phyloP scores from a whole-genome alignment of 352 stramenopile species.

The Globisporangium takayamanum region DNA sequence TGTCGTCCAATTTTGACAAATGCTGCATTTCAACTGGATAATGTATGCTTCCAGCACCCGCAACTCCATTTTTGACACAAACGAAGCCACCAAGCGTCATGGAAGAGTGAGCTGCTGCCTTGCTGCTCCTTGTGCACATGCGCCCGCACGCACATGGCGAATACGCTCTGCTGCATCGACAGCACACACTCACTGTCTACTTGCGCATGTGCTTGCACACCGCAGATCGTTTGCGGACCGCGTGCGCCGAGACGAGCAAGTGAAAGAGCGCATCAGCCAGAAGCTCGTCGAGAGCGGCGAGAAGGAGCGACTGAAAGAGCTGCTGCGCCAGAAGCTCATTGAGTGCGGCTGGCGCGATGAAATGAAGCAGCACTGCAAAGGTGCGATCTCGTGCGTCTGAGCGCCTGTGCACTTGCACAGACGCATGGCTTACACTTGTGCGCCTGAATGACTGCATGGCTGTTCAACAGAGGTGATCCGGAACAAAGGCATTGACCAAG shows the following conservation, averaged over 20 bases:
- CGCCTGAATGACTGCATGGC: neutral
- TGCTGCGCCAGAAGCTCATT: slow-evolving; percentile 78
- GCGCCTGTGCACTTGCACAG: neutral
- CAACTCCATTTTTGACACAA: no score
- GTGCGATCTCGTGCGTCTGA: slow-evolving; percentile 13
- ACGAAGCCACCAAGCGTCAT: no score
- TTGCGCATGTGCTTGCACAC: neutral
- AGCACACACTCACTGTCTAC: neutral
- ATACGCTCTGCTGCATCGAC: neutral
- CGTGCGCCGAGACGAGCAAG: slow-evolving; percentile 59
- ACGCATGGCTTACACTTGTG: neutral
- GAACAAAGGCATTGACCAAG: slow-evolving; percentile 91
- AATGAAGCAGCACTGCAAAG: slow-evolving; percentile 88
- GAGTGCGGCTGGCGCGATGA: slow-evolving; percentile 91
- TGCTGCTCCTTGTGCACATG: no score
- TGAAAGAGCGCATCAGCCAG: slow-evolving; percentile 75
- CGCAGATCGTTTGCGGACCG: slow-evolving; percentile 44
- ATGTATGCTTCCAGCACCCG: no score
- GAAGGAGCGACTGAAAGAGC: slow-evolving; percentile 88
- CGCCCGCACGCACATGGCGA: no score
- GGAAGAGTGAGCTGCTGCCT: no score
- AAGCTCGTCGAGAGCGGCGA: slow-evolving; percentile 87
- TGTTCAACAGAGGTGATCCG: slow-evolving; percentile 83
- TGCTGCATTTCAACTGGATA: no score
- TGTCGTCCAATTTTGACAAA: no score